Evolutionary conservation across 768 basidiomycete genomes (phyloP).

Genomic region (Hydnum rufescens): DNA sequence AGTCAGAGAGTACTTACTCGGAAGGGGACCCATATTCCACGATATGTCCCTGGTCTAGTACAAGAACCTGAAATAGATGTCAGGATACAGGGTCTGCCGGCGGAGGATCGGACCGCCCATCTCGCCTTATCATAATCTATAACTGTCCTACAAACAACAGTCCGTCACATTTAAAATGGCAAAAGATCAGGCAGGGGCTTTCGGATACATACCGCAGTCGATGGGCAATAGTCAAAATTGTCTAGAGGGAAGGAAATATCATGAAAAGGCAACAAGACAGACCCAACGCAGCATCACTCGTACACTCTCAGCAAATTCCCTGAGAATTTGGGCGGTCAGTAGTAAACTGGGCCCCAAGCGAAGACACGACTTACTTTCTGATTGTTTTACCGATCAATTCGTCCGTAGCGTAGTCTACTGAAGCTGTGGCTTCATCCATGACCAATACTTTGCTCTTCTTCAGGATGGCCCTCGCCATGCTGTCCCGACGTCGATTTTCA

Average conservation of each 20-base stretch:
- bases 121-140: constrained; percentile 57
- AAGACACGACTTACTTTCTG: constrained; percentile 32
- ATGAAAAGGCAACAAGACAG: background rate
- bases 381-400: constrained; percentile 72
- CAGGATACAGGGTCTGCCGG: too few species aligned
- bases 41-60: constrained; percentile 61
- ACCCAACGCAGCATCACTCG: background rate
- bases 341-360: background rate
- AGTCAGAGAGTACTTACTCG: too few species aligned
- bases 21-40: constrained; percentile 45
- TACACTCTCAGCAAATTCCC: constrained; percentile 50
- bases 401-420: constrained; percentile 72
- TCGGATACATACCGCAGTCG: constrained; percentile 13
- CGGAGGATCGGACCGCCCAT: constrained; percentile 2
- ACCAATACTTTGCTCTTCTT: constrained; percentile 58
- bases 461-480: constrained; percentile 74
- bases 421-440: constrained; percentile 43
- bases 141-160: constrained; percentile 35
- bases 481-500: constrained; percentile 1
- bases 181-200: constrained; percentile 14
- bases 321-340: constrained; percentile 14
- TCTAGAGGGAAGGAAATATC: constrained; percentile 14
- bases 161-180: constrained; percentile 68
- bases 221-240: constrained; percentile 40
- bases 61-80: too few species aligned